A percentile compares a stretch with the other conserved stretches of the same genome.
Conservation (phyloP, 352 stramenopile genomes). For the Phytophthora pinifolia region DNA sequence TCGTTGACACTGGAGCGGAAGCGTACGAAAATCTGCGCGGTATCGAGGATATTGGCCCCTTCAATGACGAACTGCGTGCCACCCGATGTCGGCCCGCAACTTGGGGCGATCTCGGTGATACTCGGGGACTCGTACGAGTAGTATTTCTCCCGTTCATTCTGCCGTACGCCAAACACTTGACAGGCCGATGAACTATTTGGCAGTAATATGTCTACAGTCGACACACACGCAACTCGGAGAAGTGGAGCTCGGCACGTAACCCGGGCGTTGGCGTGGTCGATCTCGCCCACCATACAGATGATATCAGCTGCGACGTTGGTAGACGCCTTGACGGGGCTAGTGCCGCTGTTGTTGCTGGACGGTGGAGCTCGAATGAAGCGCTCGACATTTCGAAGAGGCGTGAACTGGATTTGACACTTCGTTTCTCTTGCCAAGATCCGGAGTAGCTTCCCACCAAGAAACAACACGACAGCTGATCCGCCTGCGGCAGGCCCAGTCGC, state of each 20-base stretch:
- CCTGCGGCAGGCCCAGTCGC: slow-evolving; percentile 60
- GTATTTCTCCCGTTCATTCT: slow-evolving; percentile 59
- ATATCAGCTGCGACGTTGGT: slow-evolving; percentile 30
- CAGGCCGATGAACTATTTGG: slow-evolving; percentile 26
- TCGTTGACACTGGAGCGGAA: slow-evolving; percentile 65
- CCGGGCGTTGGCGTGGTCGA: slow-evolving; percentile 44
- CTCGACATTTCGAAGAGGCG: slow-evolving; percentile 25
- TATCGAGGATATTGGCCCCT: slow-evolving; percentile 61
- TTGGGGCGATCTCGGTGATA: slow-evolving; percentile 58
- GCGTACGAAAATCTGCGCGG: slow-evolving; percentile 75
- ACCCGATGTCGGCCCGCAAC: slow-evolving; percentile 56
- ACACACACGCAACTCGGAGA: slow-evolving; percentile 43
- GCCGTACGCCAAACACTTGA: slow-evolving; percentile 25
- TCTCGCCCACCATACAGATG: slow-evolving; percentile 44
- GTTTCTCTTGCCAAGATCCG: slow-evolving; percentile 52
- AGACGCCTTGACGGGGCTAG: slow-evolving; percentile 13
- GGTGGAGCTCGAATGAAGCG: slow-evolving; percentile 1
- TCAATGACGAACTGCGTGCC: slow-evolving; percentile 64
- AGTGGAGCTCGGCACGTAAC: slow-evolving; percentile 61
- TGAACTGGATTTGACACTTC: slow-evolving; percentile 66
- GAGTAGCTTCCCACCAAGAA: slow-evolving; percentile 46
- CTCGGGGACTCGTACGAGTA: slow-evolving; percentile 71
- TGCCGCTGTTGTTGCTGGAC: neutral
- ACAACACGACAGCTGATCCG: slow-evolving; percentile 59
- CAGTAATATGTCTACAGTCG: slow-evolving; percentile 49